A percentile compares a stretch with the other conserved stretches of the same genome.
These are phyloP conservation scores for Gossypium rotundifolium DNA, from an alignment of 345 rosid genomes.

Conservation along the genomic window DNA sequence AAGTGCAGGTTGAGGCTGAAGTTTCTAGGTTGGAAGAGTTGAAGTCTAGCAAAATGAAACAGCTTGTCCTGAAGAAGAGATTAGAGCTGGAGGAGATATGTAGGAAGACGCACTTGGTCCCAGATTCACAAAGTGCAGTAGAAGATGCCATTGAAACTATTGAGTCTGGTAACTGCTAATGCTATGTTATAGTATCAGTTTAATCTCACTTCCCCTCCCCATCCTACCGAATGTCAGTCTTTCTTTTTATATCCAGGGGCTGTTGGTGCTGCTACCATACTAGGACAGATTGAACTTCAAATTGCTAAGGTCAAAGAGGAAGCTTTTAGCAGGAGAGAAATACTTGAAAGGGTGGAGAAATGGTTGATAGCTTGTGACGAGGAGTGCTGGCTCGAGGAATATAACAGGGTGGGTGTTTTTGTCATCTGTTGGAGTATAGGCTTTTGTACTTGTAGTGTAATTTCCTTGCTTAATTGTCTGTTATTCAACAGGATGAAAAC, in stretches of 20 bases:
- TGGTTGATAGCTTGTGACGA: constrained; percentile 94
- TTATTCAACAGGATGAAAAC: constrained; percentile 71
- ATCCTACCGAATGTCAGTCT: neutral
- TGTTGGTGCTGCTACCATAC: constrained; percentile 54
- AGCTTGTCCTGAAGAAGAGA: constrained; percentile 87
- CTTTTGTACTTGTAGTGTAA: neutral
- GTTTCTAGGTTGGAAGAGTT: constrained; percentile 79
- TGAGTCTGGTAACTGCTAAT: constrained; percentile 54
- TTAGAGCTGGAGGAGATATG: constrained; percentile 83
- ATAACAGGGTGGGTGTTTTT: constrained; percentile 62
- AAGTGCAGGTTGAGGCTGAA: constrained; percentile 74
- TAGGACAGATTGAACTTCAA: constrained; percentile 82
- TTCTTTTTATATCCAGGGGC: constrained; percentile 36
- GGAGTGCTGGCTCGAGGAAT: constrained; percentile 98
- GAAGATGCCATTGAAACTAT: constrained; percentile 70
- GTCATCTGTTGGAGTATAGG: neutral
- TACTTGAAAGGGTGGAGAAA: constrained; percentile 92
- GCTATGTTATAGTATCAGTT: neutral
- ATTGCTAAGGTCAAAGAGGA: constrained; percentile 83
- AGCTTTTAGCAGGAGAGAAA: constrained; percentile 80
- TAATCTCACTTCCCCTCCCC: neutral
- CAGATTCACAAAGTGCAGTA: constrained; percentile 50
- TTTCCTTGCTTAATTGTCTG: constrained; percentile 14
- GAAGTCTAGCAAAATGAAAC: constrained; percentile 94
- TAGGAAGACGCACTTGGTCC: constrained; percentile 78